Evolutionary conservation across 2,329 filamentous ascomycete species (phyloP), one percentile per base, ranked within the genome.

Genomic region (Aulographum hederae): DNA sequence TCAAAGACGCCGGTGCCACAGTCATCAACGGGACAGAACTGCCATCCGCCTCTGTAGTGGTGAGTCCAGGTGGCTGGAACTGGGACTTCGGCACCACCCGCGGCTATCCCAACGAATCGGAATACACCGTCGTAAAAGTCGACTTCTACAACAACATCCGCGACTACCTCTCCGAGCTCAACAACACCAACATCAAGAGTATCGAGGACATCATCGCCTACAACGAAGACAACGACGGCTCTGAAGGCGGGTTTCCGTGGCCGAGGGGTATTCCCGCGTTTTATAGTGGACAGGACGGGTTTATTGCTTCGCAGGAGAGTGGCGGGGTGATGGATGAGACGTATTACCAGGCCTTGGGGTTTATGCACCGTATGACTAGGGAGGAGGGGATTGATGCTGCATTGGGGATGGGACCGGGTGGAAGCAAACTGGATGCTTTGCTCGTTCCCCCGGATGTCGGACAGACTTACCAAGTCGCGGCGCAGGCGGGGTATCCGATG

Each of bases 401-500:
- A 2, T 57, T 84, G 5, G 41, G 41, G 3, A 46, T 51, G 14
- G 50, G 44, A 5, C 47, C 61, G 39, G 49, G 58, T 15, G 55
- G 54, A 3, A 46, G 48, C 2, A 39, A 51, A 14, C 54, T 82
- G 1, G 63, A 70, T 34, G 77, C 66, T 2, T 56, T 84, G 2
- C 57, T 85, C 2, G 72, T 79, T 0, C 77, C 77, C 4, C 61
- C 74, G 0, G 69, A 77, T 43, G 71, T 76, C 3, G 76, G 65
- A 0, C 73, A 78, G 47, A 67, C 67, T 3, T 70, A 70, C 38
- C 70, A 79, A 50, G 18, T 32, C 5, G 72, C 75, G 0, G 78
- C 78, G 0, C 75, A 82, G 51, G 78, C 78, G 5, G 76, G 77
- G 0, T 84, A 82, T 44, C 78, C 77, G 0, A 63, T 78, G 45